Percentiles rank a stretch among this genome's conserved stretches.
phyloP scores from a whole-genome alignment of 768 basidiomycete species.

The Russula foetens region DNA sequence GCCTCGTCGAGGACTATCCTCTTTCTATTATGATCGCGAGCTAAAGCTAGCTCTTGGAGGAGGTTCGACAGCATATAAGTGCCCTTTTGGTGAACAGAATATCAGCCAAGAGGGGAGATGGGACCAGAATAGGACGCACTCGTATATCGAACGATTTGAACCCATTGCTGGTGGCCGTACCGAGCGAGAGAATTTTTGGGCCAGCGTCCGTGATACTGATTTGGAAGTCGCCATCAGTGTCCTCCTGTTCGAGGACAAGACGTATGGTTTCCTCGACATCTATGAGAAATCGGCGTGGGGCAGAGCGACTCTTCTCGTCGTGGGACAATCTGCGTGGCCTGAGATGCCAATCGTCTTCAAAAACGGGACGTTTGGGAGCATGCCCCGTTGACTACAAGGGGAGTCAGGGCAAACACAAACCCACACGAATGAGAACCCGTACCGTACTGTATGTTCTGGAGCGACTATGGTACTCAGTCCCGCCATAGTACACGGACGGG shows the following conservation, averaged over 20 bases:
- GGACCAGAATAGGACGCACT: conserved; percentile 35
- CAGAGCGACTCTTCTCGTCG: conserved; percentile 72
- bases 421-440: conserved; percentile 25
- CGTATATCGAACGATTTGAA: conserved; percentile 97
- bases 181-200: conserved; percentile 91
- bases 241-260: conserved; percentile 93
- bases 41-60: conserved; percentile 95
- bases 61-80: conserved; percentile 99
- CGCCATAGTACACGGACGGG: conserved; percentile 76
- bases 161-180: conserved; percentile 95
- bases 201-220: conserved; percentile 95
- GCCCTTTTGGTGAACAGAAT: conserved; percentile 44
- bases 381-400: conserved; percentile 13
- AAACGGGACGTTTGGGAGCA: conserved; percentile 58
- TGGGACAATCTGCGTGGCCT: conserved; percentile 81
- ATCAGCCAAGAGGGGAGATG: conserved; percentile 11
- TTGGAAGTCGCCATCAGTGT: conserved; percentile 94
- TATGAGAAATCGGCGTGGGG: conserved; percentile 85
- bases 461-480: conserved; percentile 68
- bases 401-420: neutral
- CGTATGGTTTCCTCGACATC: conserved; percentile 98
- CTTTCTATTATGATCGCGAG: conserved; percentile 89
- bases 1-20: conserved; percentile 98
- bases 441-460: conserved; percentile 86
- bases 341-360: conserved; percentile 69